Evolutionary conservation across 805 yeast species (phyloP), one percentile per base, ranked within the genome.

Genomic region (Torulaspora gathmanii): DNA sequence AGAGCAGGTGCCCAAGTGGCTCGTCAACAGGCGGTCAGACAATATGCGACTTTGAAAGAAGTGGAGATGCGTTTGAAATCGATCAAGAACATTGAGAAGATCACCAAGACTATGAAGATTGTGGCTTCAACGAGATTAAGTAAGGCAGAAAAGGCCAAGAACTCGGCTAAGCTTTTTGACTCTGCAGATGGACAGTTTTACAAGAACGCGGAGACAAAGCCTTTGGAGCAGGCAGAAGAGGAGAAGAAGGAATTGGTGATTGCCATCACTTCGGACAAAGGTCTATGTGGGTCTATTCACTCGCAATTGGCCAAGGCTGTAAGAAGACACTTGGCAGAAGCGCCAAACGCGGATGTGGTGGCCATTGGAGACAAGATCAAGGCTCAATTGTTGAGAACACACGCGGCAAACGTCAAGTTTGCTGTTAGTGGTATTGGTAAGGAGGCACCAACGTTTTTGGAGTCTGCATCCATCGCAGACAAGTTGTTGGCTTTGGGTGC

Each of bases 61-160:
- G 95, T 93, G 66, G 99, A 93, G 78, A 85, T 80, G 71, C 95
- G 99, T 78, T 82, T 93, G 68, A 93, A 93, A 78, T 88, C 97
- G 56, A 93, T 93, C 70, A 93, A 91, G 79, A 93, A 93, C 80
- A 91, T 93, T 70, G 97, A 93, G 76, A 93, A 93, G 78, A 93
- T 93, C 75, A 93, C 99, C 74, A 93, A 93, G 75, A 93, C 99
- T 71, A 93, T 93, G 98, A 93, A 90, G 79, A 84, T 93, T 73
- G 99, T 93, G 64, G 99, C 99, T 33, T 91, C 98, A 33, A 93
- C 99, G 60, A 85, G 96, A 75, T 80, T 93, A 70, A 77, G 80
- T 68, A 89, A 86, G 74, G 99, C 99, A 51, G 96, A 89, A 73
- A 86, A 83, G 70, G 95, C 97, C 51, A 91, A 89, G 89, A 74